These are phyloP conservation scores for Omphalotus olearius DNA, from an alignment of 1,284 basidiomycete species.

Conservation along the genomic window DNA sequence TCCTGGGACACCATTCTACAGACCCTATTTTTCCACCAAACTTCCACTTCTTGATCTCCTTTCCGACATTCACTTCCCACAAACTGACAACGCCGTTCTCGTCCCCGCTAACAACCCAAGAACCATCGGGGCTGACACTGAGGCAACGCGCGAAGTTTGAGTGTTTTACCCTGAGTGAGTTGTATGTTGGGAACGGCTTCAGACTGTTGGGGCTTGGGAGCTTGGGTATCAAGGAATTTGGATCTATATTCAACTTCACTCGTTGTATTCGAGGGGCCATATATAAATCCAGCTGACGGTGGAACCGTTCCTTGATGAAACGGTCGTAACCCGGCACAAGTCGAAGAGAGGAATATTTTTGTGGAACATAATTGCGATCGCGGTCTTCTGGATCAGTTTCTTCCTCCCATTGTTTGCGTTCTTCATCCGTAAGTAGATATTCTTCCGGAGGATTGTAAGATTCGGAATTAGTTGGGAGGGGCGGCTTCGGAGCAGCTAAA, in stretches of 20 bases:
- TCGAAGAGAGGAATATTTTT: conserved; percentile 84
- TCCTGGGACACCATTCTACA: conserved; percentile 92
- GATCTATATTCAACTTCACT: conserved; percentile 87
- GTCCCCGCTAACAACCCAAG: conserved; percentile 91
- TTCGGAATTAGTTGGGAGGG: conserved; percentile 88
- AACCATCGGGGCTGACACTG: conserved; percentile 83
- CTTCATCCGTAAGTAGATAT: conserved; percentile 89
- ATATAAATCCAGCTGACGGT: conserved; percentile 94
- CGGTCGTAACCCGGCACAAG: conserved; percentile 89
- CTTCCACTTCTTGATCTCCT: conserved; percentile 88
- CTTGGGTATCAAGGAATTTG: conserved; percentile 89
- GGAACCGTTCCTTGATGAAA: conserved; percentile 94
- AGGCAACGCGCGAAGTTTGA: conserved; percentile 73
- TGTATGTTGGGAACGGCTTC: conserved; percentile 91
- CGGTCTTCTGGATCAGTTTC: conserved; percentile 87
- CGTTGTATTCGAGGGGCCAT: conserved; percentile 91
- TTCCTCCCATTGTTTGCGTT: conserved; percentile 82
- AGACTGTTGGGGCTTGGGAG: conserved; percentile 92
- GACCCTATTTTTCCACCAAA: conserved; percentile 80
- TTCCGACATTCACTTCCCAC: conserved; percentile 93
- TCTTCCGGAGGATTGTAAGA: conserved; percentile 99
- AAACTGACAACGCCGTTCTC: conserved; percentile 86
- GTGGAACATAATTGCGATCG: conserved; percentile 86
- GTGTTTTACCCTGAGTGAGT: conserved; percentile 73
- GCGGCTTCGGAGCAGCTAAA: conserved; percentile 90